phyloP scores from a whole-genome alignment of 345 rosid genomes.

The Eutrema heterophyllum region DNA sequence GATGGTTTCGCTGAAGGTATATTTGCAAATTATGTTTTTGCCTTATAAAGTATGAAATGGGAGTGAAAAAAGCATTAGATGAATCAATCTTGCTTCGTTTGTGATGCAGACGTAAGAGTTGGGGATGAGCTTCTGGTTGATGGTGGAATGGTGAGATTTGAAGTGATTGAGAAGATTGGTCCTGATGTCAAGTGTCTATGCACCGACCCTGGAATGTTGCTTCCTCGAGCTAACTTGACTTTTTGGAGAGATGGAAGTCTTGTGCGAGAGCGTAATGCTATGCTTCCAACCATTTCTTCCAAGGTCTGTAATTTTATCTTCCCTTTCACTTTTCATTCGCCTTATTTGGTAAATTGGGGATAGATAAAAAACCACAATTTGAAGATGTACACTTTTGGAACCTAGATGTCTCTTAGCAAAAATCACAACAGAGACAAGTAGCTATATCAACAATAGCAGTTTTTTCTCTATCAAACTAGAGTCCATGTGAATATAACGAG shows the following conservation, averaged over 20 bases:
- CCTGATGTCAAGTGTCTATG: conserved; percentile 94
- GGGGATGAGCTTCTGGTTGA: conserved; percentile 96
- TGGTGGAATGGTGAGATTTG: conserved; percentile 99
- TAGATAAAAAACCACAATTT: background rate
- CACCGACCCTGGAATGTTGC: conserved; percentile 92
- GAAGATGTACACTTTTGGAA: background rate
- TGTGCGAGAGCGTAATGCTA: conserved; percentile 95
- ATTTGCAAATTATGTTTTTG: background rate
- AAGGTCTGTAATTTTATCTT: conserved; percentile 41
- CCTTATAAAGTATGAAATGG: background rate
- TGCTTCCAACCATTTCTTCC: conserved; percentile 97
- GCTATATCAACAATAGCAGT: background rate
- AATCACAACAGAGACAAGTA: background rate
- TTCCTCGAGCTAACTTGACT: conserved; percentile 97
- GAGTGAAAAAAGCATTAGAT: background rate
- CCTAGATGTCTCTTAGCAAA: background rate
- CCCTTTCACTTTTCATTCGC: background rate
- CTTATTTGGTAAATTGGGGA: background rate
- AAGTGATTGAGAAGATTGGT: conserved; percentile 92
- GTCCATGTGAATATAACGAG: background rate
- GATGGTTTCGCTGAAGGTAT: conserved; percentile 98
- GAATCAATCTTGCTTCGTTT: background rate
- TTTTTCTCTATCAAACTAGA: background rate
- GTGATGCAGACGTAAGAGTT: conserved; percentile 65
- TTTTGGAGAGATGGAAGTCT: conserved; percentile 99